Base-by-base conservation (phyloP, 2,329 filamentous ascomycete species). In the Beauveria scarabaeidicola region DNA sequence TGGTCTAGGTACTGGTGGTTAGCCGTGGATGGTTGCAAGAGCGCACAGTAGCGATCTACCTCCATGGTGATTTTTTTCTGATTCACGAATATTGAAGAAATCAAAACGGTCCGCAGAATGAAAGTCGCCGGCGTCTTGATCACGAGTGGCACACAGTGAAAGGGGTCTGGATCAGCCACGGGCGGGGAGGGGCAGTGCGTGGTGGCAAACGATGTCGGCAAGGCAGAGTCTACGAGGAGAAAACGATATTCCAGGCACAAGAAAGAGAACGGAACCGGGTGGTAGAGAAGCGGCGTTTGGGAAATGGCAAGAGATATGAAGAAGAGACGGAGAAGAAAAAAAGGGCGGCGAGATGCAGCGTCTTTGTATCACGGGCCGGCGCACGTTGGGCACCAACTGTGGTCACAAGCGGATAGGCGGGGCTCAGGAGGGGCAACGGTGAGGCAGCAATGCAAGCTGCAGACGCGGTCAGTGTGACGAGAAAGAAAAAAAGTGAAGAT, bases 1-100 rank as follows among this genome's bases (percentile, higher is more conserved):
- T 77, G 52, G 60, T 66, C 67, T 69, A 36, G 59, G 55, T 58
- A 32, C 44, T 43, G 32, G 23, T 50, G 21, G 36, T 55, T 55
- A 55, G 58, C 36, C 43, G 32, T 43, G 21, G 58, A 29, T 46
- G 7, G 25, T 52, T 44, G 29, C 36, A 36, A 36, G 46, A 41
- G 55, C 25, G 43, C 25, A n/a, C 40, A 36, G 25, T 58, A 40
- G 40, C 48, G 46, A 52, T 25, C 47, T 52, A 58, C 56, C 56
- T 58, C 56, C 56, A 58, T 58, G 53, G 15, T 36, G n/a, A 25
- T 41, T 15, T 27, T 21, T 29, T 44, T 23, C 21, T 38, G 10
- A 40, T 46, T 56, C 43, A 56, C 53, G n/a, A 32, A 23, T 44
- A 46, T 55, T 13, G 46, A 29, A 43, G 5, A 29, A 25, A 32